Base-by-base conservation (phyloP, 2,329 filamentous ascomycete genomes). In the Alternaria triticina region DNA sequence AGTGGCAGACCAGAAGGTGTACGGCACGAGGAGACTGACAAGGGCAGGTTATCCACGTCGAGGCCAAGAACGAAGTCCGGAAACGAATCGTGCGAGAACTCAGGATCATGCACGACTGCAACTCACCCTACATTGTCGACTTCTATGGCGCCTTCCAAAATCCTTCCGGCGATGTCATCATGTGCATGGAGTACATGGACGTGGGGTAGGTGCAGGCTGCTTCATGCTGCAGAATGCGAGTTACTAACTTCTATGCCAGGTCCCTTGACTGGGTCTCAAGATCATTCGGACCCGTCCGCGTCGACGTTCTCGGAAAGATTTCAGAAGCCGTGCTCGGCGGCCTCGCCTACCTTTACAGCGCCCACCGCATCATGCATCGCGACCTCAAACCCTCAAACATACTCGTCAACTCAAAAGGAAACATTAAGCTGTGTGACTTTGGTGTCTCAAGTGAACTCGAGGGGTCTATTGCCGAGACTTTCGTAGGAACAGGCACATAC, bases 131-230 rank as follows among this genome's bases (percentile, higher is more conserved):
- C 80, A 98, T 99, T 75, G 96, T 99, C 64, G 97, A 91, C 58
- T 99, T 97, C 81, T 98, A 98, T 77, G 96, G 96, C 64, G 96
- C 96, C 40, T 99, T 98, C 78, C 88, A 98, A 76, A 98, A 97
- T 78, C 92, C 96, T 77, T 94, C 94, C 66, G 95, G 96, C 77
- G 96, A 99, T 83, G 96, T 99, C 62, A 96, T 98, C 73, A 95
- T 99, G 90, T 99, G 96, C 81, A 99, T 99, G 96, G 96, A 99
- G 81, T 98, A 99, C 79, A 97, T 97, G 93, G 96, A 99, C 82
- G 93, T 95, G 79, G 96, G 96, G 96, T 98, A 87, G 82, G 92
- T 84, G 9, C 47, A 46, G 49, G 47, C 59, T 36, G 11, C 40
- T 50, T n/a, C 56, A 61, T 23, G 20, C 28, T 17, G 27, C 25